Evolutionary conservation across 2,329 filamentous ascomycete species (phyloP).

Genomic region (Aspergillus sp.): DNA sequence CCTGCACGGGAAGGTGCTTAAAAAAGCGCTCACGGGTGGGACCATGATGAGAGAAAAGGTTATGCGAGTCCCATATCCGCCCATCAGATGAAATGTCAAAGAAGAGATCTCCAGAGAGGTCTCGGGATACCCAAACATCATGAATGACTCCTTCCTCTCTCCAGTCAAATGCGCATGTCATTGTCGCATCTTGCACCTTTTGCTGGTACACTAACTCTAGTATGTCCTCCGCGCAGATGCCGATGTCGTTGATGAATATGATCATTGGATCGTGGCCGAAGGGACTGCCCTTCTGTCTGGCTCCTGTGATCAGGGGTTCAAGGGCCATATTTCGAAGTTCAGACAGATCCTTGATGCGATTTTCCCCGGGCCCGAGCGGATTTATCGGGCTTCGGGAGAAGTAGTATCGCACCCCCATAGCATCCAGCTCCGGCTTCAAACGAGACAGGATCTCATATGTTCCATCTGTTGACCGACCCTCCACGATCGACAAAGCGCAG

Average conservation of each 20-base stretch:
- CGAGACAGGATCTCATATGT: not conserved
- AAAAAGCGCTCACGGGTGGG: not conserved
- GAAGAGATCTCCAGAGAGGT: not conserved
- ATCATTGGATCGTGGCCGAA: not conserved
- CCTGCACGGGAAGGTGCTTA: not conserved
- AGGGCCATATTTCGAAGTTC: not conserved
- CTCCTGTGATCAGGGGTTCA: not conserved
- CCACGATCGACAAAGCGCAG: not conserved
- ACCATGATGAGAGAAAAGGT: not conserved
- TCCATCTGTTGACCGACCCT: not conserved
- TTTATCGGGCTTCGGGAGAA: not conserved
- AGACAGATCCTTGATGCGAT: not conserved
- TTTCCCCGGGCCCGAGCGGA: not conserved
- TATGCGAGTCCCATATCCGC: not conserved
- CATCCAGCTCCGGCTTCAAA: not conserved
- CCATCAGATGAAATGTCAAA: not conserved
- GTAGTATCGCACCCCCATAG: not conserved
- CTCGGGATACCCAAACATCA: not conserved
- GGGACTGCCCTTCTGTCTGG: not conserved
- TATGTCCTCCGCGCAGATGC: not conserved
- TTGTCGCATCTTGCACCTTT: not conserved
- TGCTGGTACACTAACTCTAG: not conserved
- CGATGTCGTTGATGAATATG: not conserved
- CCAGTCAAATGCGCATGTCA: not conserved
- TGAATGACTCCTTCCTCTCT: not conserved